Conservation (phyloP, 2,329 filamentous ascomycete genomes). For the Arthrobotrys megalospora region DNA sequence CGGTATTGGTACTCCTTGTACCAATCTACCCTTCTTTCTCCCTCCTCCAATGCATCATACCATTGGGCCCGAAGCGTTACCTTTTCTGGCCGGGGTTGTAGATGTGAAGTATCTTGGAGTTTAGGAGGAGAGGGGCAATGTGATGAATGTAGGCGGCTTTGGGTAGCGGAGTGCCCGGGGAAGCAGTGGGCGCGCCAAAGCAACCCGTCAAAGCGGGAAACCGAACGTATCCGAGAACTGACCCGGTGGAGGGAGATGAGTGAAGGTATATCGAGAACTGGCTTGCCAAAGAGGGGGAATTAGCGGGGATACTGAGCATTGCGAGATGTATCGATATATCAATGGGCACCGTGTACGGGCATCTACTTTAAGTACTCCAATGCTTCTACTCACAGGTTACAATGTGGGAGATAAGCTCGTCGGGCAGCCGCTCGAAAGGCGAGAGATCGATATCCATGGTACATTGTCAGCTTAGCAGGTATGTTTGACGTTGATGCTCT, state of each 20-base stretch:
- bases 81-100: conserved; percentile 9
- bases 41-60: conserved; percentile 31
- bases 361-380: conserved; percentile 4
- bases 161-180: background rate
- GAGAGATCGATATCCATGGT: conserved; percentile 44
- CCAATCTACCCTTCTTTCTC: conserved; percentile 62
- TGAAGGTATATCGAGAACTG: conserved; percentile 50
- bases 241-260: conserved; percentile 54
- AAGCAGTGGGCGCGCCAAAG: conserved; percentile 46
- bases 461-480: background rate
- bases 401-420: conserved; percentile 53
- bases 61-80: conserved; percentile 16
- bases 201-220: conserved; percentile 52
- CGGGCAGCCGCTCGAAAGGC: conserved; percentile 42
- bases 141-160: background rate
- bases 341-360: background rate
- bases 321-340: background rate
- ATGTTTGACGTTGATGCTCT: too few species aligned
- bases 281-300: background rate
- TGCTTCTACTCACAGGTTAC: conserved; percentile 42
- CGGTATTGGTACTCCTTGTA: conserved; percentile 64
- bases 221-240: conserved; percentile 45
- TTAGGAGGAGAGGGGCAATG: background rate
- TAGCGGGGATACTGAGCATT: background rate
- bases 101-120: too few species aligned